phyloP scores from a whole-genome alignment of 2,329 filamentous ascomycete species.

The Arthrobotrys iridis region DNA sequence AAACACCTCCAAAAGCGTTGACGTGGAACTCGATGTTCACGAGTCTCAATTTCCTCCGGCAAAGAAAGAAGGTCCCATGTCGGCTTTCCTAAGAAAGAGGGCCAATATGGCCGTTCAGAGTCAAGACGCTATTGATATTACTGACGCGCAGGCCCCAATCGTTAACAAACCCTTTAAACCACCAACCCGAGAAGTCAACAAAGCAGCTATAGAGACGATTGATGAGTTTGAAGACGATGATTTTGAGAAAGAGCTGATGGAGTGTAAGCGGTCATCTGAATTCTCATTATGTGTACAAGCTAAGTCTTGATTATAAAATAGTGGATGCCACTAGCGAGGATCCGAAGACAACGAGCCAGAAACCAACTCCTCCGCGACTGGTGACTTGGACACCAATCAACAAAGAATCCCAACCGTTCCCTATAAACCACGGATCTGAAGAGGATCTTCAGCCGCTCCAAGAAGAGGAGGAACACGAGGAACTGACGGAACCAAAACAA shows the following conservation, averaged over 20 bases:
- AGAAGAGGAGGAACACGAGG: conserved; percentile 21
- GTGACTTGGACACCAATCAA: conserved; percentile 43
- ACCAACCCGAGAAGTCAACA: conserved; percentile 22
- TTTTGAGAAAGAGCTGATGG: conserved; percentile 36
- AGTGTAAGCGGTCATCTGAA: conserved; percentile 15
- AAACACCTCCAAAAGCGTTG: conserved; percentile 34
- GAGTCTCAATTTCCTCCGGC: conserved; percentile 33
- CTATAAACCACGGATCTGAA: conserved; percentile 1
- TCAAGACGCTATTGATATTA: conserved; percentile 18
- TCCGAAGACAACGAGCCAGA: not conserved
- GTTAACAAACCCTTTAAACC: conserved; percentile 48
- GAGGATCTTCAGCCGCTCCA: not conserved
- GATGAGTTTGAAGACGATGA: conserved; percentile 43
- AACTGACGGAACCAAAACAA: conserved; percentile 63
- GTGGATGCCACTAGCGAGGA: conserved; percentile 19
- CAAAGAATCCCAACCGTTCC: not conserved
- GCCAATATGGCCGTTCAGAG: not conserved
- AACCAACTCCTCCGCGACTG: not conserved
- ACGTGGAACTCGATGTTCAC: conserved; percentile 29
- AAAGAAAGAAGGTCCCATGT: conserved; percentile 33
- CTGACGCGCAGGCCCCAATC: conserved; percentile 14
- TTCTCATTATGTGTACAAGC: not conserved
- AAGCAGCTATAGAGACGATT: not conserved
- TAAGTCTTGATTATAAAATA: not conserved
- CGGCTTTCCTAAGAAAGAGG: conserved; percentile 32